Evolutionary conservation across 1,284 basidiomycete genomes (phyloP), one percentile per base, ranked within the genome.

Genomic region (Puccinia horiana): DNA sequence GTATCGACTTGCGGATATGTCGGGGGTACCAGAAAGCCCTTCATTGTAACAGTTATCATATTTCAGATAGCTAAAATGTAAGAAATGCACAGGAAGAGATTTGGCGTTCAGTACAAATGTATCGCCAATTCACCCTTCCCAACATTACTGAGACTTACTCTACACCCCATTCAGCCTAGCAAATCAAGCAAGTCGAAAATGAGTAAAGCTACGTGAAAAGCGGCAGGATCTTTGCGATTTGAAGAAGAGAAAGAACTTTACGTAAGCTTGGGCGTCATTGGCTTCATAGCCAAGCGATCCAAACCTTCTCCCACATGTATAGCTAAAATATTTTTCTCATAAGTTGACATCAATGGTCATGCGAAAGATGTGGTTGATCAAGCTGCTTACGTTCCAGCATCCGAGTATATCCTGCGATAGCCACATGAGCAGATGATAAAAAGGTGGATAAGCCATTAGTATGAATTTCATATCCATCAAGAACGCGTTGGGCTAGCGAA

Each of bases 231-330:
- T 18, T 63, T 47, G 44, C 8, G 14, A 1, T 29, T 32, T 61
- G n/a, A 74, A 14, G 29, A 54, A 35, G 52, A 58, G 16, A 72
- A 42, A 44, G 18, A n/a, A 4, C 26, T 52, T 73, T 49, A 67
- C 81, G 54, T 76, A 75, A 37, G 78, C 65, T 84, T 89, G 83
- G 8, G 89, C 89, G 83, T 90, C 90, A 79, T 89, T 88, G 52
- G 87, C 85, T 85, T 90, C 90, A 82, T 88, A 80, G 29, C 87
- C 89, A 1, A 90, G 85, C 4, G 89, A 89, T 20, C 89, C 90
- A 52, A 88, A 88, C 9, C 85, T 87, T 1, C 87, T 86, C 0
- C 86, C 89, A 78, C 89, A 90, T 0, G 89, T 90, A 54, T 87
- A 86, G 2, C 78, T 80, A 14, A 54, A 42, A 42, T 69, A 69